A percentile compares a stretch with the other conserved stretches of the same genome.
These are phyloP conservation scores for Syzygium grande DNA, from an alignment of 345 rosid species.

Conservation along the genomic window DNA sequence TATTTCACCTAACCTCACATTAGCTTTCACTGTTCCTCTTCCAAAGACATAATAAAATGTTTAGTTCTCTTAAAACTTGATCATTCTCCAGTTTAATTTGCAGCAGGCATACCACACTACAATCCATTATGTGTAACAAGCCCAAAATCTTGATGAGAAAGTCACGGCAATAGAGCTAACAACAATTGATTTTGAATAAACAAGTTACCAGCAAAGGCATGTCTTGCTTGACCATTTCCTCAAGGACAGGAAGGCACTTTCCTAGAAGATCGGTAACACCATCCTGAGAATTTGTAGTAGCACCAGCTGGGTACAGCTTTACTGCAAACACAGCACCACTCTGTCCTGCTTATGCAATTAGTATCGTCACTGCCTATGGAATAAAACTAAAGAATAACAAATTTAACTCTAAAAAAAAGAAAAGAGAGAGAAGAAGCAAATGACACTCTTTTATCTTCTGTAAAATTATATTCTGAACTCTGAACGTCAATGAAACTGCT, in stretches of 20 bases:
- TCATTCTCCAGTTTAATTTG: background rate
- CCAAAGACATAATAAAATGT: background rate
- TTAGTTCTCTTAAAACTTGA: background rate
- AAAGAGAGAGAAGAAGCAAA: background rate
- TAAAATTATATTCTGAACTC: background rate
- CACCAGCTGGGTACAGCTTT: conserved; percentile 96
- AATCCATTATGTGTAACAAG: background rate
- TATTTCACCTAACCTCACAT: background rate
- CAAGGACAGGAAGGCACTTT: conserved; percentile 79
- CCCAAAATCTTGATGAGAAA: background rate
- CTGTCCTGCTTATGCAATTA: conserved; percentile 34
- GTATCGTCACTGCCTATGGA: background rate
- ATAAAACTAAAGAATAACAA: background rate
- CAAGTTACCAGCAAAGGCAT: conserved; percentile 84
- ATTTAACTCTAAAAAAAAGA: background rate
- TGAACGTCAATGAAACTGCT: background rate
- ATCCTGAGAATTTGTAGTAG: conserved; percentile 92
- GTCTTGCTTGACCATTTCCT: conserved; percentile 75
- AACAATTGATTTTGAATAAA: background rate
- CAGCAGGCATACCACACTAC: background rate
- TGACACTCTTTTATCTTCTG: background rate
- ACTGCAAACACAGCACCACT: conserved; percentile 88
- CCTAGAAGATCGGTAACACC: conserved; percentile 94
- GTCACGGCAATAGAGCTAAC: background rate
- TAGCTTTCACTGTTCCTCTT: background rate